phyloP scores from a whole-genome alignment of 495 filamentous ascomycete species.

The Patellaria atrata region DNA sequence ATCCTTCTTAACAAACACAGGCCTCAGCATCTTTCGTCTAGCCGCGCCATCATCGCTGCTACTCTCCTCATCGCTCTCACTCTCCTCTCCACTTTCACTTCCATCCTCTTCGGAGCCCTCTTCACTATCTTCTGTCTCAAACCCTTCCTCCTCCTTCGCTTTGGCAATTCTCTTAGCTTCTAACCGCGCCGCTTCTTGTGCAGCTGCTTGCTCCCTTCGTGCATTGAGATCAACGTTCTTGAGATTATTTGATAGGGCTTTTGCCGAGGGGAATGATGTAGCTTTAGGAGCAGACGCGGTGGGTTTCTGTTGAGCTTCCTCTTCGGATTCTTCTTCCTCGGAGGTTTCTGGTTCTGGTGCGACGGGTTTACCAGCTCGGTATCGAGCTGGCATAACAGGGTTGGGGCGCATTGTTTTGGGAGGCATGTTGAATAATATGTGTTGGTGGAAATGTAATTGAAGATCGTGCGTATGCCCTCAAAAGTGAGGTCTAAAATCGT shows the following conservation, averaged over 20 bases:
- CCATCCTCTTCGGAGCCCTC: conserved; percentile 20
- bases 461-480: too few relatives aligned
- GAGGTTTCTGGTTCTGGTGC: conserved; percentile 48
- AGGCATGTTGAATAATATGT: conserved; percentile 45
- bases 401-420: conserved; percentile 92
- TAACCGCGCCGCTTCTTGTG: conserved; percentile 16
- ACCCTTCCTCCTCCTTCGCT: conserved; percentile 24
- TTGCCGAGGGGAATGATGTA: conserved; percentile 34
- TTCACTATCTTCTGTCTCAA: conserved; percentile 22
- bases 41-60: conserved; percentile 20
- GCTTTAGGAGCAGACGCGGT: conserved; percentile 42
- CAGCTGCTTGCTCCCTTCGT: conserved; percentile 34
- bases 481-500: too few relatives aligned
- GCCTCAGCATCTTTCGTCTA: conserved; percentile 58
- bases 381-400: conserved; percentile 63
- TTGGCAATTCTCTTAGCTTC: conserved; percentile 36
- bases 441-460: neutral
- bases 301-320: conserved; percentile 31
- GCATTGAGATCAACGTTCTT: conserved; percentile 51
- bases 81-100: conserved; percentile 39
- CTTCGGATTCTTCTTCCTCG: conserved; percentile 46
- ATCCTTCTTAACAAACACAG: conserved; percentile 82
- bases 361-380: conserved; percentile 72
- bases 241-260: conserved; percentile 24
- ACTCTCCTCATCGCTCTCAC: conserved; percentile 58